Evolutionary conservation across 2,329 filamentous ascomycete species (phyloP), one percentile per base, ranked within the genome.

Genomic region (Trichoderma atrobrunneum): DNA sequence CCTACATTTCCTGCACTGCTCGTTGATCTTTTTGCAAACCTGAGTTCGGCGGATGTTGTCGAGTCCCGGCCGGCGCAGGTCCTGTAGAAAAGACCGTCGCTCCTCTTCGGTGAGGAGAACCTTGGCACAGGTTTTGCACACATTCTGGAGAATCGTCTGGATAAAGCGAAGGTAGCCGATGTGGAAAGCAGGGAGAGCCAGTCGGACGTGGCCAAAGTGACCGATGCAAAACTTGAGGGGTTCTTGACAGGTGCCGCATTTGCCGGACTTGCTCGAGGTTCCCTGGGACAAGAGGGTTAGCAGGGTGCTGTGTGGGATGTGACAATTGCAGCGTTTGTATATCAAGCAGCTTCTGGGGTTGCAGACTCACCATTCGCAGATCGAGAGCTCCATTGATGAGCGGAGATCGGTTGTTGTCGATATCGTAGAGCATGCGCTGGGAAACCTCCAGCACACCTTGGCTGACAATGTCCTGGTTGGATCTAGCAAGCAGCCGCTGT

Each of bases 81-180:
- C 92, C 74, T 89, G 92, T n/a, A 98, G 85, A 76, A 92, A 97
- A 4, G 86, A 83, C 54, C 93, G 90, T 75, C 93, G 90, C 77
- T 97, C 93, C 24, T 88, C 85, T 79, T 98, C 94, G 48, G 92
- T 90, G 28, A 99, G 87, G 70, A 99, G 84, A 7, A 98, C 92
- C 74, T 89, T 89, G 28, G 93, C 93, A 80, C 96, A 99, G 79
- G 95, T 83, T 79, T 97, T 99, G 90, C 96, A 99, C 75, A 99
- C 97, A 78, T 96, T 92, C 80, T 98, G 95, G 28, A 99, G 87
- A 71, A 97, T 95, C 59, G 91, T 91, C 79, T 97, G 95, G 75
- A 96, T 94, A 80, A 97, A 94, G 80, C 94, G 96, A 77, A 99
- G 89, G 80, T 98, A 99, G 48, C 96, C 96, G 75, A 98, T 94